Evolutionary conservation across 306 rosid genomes (phyloP).

Genomic region (Vigna hirtella): DNA sequence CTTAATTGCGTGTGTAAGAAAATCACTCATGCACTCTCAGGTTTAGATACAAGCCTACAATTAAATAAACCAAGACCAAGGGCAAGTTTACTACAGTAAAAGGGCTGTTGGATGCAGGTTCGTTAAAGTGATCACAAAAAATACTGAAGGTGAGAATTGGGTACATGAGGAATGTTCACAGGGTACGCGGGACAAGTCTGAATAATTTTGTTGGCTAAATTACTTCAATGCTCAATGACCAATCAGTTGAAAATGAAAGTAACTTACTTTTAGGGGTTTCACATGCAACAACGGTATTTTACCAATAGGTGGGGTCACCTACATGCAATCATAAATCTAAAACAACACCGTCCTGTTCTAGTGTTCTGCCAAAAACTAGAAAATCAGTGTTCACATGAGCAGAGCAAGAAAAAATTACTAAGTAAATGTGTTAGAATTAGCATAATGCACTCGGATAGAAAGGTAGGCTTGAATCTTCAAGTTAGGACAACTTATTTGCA

Average conservation of each 20-base stretch:
- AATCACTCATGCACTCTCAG: conserved; percentile 29
- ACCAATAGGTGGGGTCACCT: not conserved
- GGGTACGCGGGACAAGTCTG: not conserved
- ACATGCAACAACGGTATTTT: not conserved
- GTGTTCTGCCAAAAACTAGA: not conserved
- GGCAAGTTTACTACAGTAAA: conserved; percentile 28
- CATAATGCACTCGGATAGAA: conserved; percentile 11
- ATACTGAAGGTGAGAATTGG: conserved; percentile 27
- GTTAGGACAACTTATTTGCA: conserved; percentile 17
- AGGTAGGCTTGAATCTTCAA: conserved; percentile 37
- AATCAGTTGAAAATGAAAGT: not conserved
- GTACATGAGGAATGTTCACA: conserved; percentile 17
- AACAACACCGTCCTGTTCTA: not conserved
- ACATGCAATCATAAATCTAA: not conserved
- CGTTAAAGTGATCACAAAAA: conserved; percentile 7
- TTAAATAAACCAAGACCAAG: conserved; percentile 34
- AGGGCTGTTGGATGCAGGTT: not conserved
- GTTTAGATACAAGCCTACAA: conserved; percentile 37
- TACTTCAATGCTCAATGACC: not conserved
- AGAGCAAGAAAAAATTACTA: not conserved
- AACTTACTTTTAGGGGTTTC: conserved; percentile 19
- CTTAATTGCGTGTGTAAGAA: conserved; percentile 38
- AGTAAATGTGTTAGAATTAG: conserved; percentile 6
- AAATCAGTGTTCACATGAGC: conserved; percentile 5
- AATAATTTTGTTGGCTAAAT: conserved; percentile 18